phyloP scores from a whole-genome alignment of 345 rosid genomes.

The Mallotus nudiflorus region DNA sequence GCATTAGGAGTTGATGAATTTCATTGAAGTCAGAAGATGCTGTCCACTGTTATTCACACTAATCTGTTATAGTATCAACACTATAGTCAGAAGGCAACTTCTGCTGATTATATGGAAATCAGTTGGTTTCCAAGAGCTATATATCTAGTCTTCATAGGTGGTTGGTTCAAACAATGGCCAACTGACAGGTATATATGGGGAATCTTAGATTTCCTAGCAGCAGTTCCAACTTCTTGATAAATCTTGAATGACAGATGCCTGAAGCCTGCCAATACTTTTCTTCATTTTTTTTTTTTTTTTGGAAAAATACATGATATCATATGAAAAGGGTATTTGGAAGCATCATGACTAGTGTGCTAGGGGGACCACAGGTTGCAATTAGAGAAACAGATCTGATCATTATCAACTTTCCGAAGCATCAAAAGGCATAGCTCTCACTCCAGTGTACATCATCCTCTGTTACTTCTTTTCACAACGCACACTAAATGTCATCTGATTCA shows the following conservation, averaged over 20 bases:
- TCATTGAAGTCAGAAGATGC: background rate
- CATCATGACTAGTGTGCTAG: no score
- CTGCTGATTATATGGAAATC: no score
- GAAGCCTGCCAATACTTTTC: no score
- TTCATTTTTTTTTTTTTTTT: no score
- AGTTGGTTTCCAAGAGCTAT: background rate
- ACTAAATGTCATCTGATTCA: background rate
- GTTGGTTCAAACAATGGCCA: background rate
- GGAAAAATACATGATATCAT: no score
- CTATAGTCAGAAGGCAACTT: background rate
- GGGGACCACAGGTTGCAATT: background rate
- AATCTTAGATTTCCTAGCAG: no score
- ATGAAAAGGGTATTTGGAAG: background rate
- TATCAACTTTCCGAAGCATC: background rate
- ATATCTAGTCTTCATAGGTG: background rate
- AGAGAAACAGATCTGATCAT: background rate
- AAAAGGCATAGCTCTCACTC: background rate
- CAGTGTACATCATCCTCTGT: background rate
- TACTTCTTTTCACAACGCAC: background rate
- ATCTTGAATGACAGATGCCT: background rate
- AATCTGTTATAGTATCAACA: background rate
- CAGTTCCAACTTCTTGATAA: no score
- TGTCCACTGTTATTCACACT: background rate
- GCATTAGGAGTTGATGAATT: background rate
- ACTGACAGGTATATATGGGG: background rate